These are phyloP conservation scores for Amylostereum chailletii DNA, from an alignment of 1,284 basidiomycete species.

Conservation along the genomic window DNA sequence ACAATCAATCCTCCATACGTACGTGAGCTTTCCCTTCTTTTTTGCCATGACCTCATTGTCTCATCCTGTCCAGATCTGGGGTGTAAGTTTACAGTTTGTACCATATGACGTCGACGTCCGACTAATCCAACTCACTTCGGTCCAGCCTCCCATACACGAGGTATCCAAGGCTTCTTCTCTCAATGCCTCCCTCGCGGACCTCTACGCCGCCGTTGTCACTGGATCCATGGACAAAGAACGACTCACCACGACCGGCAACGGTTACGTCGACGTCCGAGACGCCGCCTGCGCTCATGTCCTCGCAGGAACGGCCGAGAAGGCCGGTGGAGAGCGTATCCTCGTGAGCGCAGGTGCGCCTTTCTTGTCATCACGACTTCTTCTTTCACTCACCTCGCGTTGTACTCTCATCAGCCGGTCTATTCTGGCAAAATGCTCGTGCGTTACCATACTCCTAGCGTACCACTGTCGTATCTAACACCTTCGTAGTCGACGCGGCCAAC, in stretches of 20 bases:
- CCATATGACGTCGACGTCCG: too few species aligned
- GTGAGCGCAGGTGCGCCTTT: not conserved
- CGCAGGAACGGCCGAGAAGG: not conserved
- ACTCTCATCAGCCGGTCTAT: not conserved
- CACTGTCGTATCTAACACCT: not conserved
- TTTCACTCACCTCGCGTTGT: too few species aligned
- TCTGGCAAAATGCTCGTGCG: not conserved
- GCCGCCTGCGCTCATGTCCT: not conserved
- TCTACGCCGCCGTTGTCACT: not conserved
- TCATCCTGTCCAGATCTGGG: not conserved
- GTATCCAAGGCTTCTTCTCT: not conserved
- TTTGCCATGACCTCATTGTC: not conserved
- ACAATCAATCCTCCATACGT: not conserved
- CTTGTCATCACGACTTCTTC: too few species aligned
- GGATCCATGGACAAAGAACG: not conserved
- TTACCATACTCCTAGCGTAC: not conserved
- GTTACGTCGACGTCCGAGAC: not conserved
- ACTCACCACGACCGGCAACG: not conserved
- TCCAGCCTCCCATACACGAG: not conserved
- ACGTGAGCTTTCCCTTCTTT: not conserved
- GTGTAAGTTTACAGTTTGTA: not conserved
- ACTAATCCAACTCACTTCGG: not conserved
- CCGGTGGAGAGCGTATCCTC: not conserved
- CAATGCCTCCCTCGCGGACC: not conserved
- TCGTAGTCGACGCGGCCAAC: not conserved